Evolutionary conservation across 352 stramenopile genomes (phyloP), one percentile per base, ranked within the genome.

Genomic region (Albugo laibachii): DNA sequence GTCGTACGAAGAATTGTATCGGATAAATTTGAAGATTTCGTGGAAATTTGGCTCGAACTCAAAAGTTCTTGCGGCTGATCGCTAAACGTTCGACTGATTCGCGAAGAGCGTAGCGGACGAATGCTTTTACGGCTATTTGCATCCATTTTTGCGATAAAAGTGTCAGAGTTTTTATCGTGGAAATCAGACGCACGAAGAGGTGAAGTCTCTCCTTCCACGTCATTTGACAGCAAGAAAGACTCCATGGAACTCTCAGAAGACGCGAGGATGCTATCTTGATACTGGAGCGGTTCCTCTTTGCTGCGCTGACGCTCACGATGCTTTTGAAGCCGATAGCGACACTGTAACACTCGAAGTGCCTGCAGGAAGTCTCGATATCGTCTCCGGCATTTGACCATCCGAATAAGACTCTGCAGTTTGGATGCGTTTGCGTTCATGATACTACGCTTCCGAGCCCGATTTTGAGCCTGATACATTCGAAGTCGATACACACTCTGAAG

Each of bases 171-270:
- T 10, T 31, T 31, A 3, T 31, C 24, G 24, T 10, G 24, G 24
- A 31, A 31, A 31, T 31, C 24, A 8, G 24, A 31, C 3, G 24
- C 24, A 31, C 24, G 24, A 8, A 31, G 24, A 31, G 72, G 80
- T 21, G 75, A 82, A 5, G 60, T 58, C 47, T 74, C 62, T 13
- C 69, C 70, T 57, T 84, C 75, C 14, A 83, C 67, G 42, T 85
- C 75, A 46, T 88, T 79, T 10, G 70, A 84, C 0, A 65, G 70
- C 41, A 83, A 41, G 0, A 70, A 83, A 11, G 62, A 67, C 19
- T 73, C 61, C 1, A 62, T 73, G 13, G 74, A 86, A 18, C 62
- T 81, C 13, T 75, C 61, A 2, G 70, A 83, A 21, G 75, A 88
- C 3, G 68, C 72, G 0, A 71, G 84, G 19, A 78, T 69, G 54